phyloP scores from a whole-genome alignment of 2,329 filamentous ascomycete genomes.

The Fusarium nematophilum region DNA sequence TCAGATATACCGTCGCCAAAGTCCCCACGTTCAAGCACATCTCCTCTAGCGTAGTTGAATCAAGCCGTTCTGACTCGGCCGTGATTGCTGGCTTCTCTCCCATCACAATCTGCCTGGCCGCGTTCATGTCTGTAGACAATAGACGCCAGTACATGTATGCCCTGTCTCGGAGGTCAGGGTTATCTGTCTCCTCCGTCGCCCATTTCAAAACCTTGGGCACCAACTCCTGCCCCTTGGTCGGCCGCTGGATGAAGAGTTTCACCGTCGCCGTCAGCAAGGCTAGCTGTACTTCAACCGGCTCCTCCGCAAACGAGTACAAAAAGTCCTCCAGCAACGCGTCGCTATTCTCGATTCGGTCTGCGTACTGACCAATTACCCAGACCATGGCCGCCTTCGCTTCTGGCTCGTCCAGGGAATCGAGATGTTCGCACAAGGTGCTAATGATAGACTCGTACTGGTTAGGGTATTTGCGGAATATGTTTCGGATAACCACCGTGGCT shows the following conservation, averaged over 20 bases:
- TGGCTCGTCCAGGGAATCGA: slow-evolving; percentile 95
- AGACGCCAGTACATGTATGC: slow-evolving; percentile 99
- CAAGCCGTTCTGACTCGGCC: slow-evolving; percentile 93
- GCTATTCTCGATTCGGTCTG: slow-evolving; percentile 96
- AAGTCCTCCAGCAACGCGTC: slow-evolving; percentile 96
- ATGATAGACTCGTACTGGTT: slow-evolving; percentile 99
- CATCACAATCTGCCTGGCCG: slow-evolving; percentile 92
- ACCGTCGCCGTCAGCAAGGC: slow-evolving; percentile 95
- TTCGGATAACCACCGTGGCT: slow-evolving; percentile 97
- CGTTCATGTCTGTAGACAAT: slow-evolving; percentile 88
- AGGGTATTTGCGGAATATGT: slow-evolving; percentile 99
- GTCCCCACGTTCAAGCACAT: slow-evolving; percentile 98
- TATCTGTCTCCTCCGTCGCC: slow-evolving; percentile 99
- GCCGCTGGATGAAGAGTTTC: slow-evolving; percentile 96
- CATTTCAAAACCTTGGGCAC: slow-evolving; percentile 97
- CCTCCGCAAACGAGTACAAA: slow-evolving; percentile 90
- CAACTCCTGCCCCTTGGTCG: slow-evolving; percentile 91
- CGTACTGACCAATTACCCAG: slow-evolving; percentile 99
- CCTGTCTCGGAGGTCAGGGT: slow-evolving; percentile 93
- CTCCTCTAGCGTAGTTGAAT: slow-evolving; percentile 91
- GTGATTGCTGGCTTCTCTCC: slow-evolving; percentile 97
- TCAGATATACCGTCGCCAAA: slow-evolving; percentile 95
- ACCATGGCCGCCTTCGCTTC: slow-evolving; percentile 99
- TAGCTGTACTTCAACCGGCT: slow-evolving; percentile 94
- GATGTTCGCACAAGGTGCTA: slow-evolving; percentile 91